A percentile compares a stretch with the other conserved stretches of the same genome.
Conservation (phyloP, 1,284 basidiomycete species). For the Tilletia indica region DNA sequence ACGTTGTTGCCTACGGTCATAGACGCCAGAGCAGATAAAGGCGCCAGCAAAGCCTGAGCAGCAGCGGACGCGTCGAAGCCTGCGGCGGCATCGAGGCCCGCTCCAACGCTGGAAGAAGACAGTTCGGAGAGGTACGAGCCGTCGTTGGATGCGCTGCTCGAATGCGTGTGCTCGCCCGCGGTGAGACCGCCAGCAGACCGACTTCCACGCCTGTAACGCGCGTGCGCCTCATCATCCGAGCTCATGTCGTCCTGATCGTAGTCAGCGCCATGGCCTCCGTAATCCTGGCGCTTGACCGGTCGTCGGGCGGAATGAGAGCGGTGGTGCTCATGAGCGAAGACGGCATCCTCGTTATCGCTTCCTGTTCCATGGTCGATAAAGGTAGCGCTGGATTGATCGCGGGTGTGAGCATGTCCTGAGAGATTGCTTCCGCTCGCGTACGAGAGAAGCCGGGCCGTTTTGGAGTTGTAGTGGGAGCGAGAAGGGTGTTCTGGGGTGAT, state of each 20-base stretch:
- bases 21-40: conserved; percentile 19
- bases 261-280: neutral
- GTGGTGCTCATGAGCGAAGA: neutral
- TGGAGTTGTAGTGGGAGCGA: neutral
- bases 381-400: conserved; percentile 16
- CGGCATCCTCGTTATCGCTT: conserved; percentile 11
- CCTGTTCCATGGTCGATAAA: conserved; percentile 10
- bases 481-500: conserved; percentile 5
- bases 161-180: neutral
- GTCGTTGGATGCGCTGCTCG: neutral
- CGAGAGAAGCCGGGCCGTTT: conserved; percentile 12
- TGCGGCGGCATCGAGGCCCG: conserved; percentile 44
- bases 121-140: neutral
- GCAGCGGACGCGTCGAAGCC: conserved; percentile 37
- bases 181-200: too few relatives aligned
- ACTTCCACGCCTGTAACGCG: too few relatives aligned
- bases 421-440: conserved; percentile 23
- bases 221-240: neutral
- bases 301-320: neutral
- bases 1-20: too few relatives aligned
- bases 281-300: conserved; percentile 3
- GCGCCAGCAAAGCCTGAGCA: conserved; percentile 32
- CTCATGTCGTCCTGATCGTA: neutral
- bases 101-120: conserved; percentile 24
- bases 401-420: conserved; percentile 25